Evolutionary conservation across 768 basidiomycete species (phyloP).

Genomic region (Rhodotorula diobovata): DNA sequence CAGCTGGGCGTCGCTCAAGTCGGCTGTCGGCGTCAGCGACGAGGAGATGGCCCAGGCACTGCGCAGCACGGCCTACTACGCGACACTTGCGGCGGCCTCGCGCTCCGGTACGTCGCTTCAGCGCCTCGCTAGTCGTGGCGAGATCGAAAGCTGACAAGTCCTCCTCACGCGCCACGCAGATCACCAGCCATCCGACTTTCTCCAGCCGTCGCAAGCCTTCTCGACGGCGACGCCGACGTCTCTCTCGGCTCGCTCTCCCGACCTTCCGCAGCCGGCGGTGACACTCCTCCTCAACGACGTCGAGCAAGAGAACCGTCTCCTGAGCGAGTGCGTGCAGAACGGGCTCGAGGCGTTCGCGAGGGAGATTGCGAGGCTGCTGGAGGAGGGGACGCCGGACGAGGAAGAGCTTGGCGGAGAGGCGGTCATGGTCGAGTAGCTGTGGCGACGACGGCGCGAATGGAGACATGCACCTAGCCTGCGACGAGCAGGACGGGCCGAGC

Average conservation of each 20-base stretch:
- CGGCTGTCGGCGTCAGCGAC: conserved; percentile 71
- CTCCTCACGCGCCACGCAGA: neutral
- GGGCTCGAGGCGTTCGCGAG: conserved; percentile 44
- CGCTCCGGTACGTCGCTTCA: conserved; percentile 34
- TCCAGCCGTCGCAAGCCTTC: conserved; percentile 42
- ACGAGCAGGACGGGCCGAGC: too few relatives aligned
- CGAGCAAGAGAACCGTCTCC: conserved; percentile 43
- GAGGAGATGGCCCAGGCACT: conserved; percentile 68
- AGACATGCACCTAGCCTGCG: too few relatives aligned
- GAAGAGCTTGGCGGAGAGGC: neutral
- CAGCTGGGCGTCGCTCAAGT: conserved; percentile 73
- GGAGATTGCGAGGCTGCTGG: conserved; percentile 45
- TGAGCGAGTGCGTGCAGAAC: conserved; percentile 41
- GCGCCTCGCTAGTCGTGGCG: too few relatives aligned
- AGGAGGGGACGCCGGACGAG: conserved; percentile 16
- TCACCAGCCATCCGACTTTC: conserved; percentile 12
- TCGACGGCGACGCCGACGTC: conserved; percentile 41
- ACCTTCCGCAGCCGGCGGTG: conserved; percentile 39
- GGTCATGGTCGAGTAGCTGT: conserved; percentile 16
- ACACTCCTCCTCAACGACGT: conserved; percentile 45
- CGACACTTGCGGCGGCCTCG: conserved; percentile 52
- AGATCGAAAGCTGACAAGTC: too few relatives aligned
- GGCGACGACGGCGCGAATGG: too few relatives aligned
- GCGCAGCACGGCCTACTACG: conserved; percentile 67
- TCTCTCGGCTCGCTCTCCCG: conserved; percentile 45